phyloP scores from a whole-genome alignment of 495 filamentous ascomycete genomes.

The Neurospora cerealis region DNA sequence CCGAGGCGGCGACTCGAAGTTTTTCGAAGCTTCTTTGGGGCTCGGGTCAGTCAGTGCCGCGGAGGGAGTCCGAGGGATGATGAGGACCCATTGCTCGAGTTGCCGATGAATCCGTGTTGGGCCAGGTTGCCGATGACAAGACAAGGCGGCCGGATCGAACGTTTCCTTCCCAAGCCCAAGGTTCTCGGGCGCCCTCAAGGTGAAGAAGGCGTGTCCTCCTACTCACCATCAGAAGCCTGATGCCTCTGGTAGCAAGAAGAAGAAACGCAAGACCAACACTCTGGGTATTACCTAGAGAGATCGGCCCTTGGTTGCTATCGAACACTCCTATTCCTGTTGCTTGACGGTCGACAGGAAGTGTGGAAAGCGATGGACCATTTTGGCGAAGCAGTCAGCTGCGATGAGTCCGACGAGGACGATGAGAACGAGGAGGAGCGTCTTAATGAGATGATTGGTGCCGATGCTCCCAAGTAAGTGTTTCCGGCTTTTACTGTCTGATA shows the following conservation, averaged over 20 bases:
- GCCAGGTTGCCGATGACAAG: background rate
- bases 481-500: slow-evolving; percentile 15
- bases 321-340: slow-evolving; percentile 27
- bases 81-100: background rate
- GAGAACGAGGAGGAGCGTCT: slow-evolving; percentile 30
- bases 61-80: background rate
- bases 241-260: no score
- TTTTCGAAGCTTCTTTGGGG: background rate
- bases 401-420: background rate
- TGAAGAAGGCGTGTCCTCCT: no score
- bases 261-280: background rate
- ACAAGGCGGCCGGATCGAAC: no score
- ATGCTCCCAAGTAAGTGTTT: slow-evolving; percentile 36
- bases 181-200: no score
- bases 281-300: slow-evolving; percentile 27
- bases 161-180: no score
- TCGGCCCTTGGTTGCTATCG: slow-evolving; percentile 42
- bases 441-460: slow-evolving; percentile 47
- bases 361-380: no score
- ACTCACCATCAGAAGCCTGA: no score
- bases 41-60: background rate
- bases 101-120: background rate
- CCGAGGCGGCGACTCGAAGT: background rate
- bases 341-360: background rate
- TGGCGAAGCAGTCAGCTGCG: no score